Base-by-base conservation (phyloP, 2,329 filamentous ascomycete genomes). In the Alternaria atra region DNA sequence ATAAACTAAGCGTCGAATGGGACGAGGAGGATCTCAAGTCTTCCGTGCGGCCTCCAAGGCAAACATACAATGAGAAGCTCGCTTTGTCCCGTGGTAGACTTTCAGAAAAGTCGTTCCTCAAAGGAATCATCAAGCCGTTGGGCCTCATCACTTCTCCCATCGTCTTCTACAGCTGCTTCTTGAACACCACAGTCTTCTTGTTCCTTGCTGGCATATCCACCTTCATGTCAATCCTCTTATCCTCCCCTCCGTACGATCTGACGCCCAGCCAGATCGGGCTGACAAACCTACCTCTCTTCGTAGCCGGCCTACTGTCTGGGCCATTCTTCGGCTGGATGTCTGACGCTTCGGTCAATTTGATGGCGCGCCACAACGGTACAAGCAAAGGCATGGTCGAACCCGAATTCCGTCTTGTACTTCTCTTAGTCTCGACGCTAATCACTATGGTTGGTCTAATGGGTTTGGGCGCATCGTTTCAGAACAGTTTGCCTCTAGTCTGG, bases 281-380 rank as follows among this genome's bases (percentile, higher is more conserved):
- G 34, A 66, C 58, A 13, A 66, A 66, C 44, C 23, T 66, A 13
- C 63, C 63, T 7, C 37, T 56, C 4, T 61, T 66, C 32, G 23
- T 66, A 9, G 57, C 56, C 10, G 57, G 60, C 27, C 39, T 66
- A 10, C 12, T 66, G 46, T 30, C 52, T 25, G 57, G 57, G 6
- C 60, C 61, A 9, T 51, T 66, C 2, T 61, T 59, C 15, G 63
- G 63, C 15, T 66, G 60, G 63, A 35, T 66, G 52, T 63, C 63
- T 9, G 63, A 66, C 34, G 34, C 46, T 9, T 61, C 58, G 2
- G 63, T 64, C 8, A 30, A 15, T 10, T 42, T 56, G 13, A 61
- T 66, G 63, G 63, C 55, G 1, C 57, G 57, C 32, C 42, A 61
- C 40, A 66, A 66, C 35, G 59, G 59, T 25, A 60, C 60, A 2